Evolutionary conservation across 257 asterid genomes (phyloP), one percentile per base, ranked within the genome.

Genomic region (Solanum peruvianum): DNA sequence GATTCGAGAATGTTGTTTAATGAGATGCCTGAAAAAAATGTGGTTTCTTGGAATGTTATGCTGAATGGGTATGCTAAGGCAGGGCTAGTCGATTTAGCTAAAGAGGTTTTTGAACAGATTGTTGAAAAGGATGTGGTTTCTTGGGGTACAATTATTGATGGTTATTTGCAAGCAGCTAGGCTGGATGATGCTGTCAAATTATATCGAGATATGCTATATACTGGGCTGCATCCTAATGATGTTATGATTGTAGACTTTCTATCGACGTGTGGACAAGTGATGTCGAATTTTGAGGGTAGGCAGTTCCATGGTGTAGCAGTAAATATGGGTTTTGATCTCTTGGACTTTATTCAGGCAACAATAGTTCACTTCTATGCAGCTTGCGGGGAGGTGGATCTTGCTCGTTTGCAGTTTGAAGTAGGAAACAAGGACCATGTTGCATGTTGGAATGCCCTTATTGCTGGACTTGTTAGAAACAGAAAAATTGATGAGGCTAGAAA

Each of bases 21-120:
- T 90, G 89, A 88, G 85, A 93, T 93, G 94, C 90, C 85, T 21
- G 93, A 92, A 27, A 91, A 88, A 90, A 97, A 94, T 91, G 90
- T 92, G 84, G 95, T 97, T 91, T 91, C 98, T 4, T 94, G 97
- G 96, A 95, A 94, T 88, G 98, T 94, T 85, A 97, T 94, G 98
- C 81, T 97, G 92, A 94, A 94, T 89, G 98, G 99, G 33, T 97
- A 94, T 86, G 91, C 93, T 11, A 97, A 97, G 88, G 96, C 92
- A 5, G 92, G 96, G 82, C 72, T 87, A 81, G 86, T 94, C 39
- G 93, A 94, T 86, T 86, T 49, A 31, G 96, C 91, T 20, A 90
- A 91, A 87, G 92, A 93, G 60, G 44, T 95, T 78, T 97, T 97
- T 87, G 94, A 93, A 85, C 89, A n/a, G 66, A 92, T 95, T 73